Evolutionary conservation across 345 rosid genomes (phyloP).

Genomic region (Firmiana major): DNA sequence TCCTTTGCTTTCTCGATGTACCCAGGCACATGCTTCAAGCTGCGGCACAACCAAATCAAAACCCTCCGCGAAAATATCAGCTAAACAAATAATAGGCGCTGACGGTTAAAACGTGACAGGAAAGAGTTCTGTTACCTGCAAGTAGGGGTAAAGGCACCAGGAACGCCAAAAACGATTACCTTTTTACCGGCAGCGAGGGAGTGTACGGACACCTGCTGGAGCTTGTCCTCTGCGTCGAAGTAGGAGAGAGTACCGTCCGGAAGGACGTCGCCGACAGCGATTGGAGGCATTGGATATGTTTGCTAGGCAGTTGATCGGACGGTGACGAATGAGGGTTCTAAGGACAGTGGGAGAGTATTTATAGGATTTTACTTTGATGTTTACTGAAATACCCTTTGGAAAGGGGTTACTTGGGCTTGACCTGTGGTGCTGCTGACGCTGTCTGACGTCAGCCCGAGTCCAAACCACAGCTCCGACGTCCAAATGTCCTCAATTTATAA

Average conservation of each 20-base stretch:
- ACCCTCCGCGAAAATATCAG: neutral
- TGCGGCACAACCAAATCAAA: constrained; percentile 21
- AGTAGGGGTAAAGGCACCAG: constrained; percentile 99
- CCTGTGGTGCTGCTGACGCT: no score
- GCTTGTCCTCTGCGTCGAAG: constrained; percentile 86
- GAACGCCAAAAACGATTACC: constrained; percentile 82
- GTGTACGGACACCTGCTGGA: constrained; percentile 71
- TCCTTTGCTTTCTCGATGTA: constrained; percentile 84
- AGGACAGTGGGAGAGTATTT: neutral
- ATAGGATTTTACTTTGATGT: neutral
- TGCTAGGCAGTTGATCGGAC: neutral
- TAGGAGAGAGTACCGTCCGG: constrained; percentile 76
- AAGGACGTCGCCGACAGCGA: constrained; percentile 59
- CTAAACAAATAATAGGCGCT: neutral
- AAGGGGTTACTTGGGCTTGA: no score
- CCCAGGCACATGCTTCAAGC: constrained; percentile 95
- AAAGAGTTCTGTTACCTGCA: constrained; percentile 57
- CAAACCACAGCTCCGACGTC: no score
- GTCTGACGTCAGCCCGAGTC: no score
- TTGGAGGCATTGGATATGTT: constrained; percentile 64
- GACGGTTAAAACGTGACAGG: neutral
- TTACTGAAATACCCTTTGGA: no score
- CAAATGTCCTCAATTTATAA: no score
- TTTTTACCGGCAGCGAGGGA: constrained; percentile 84
- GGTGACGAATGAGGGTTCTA: neutral